Evolutionary conservation across 78 protist species (phyloP), one percentile per base, ranked within the genome.

Genomic region (Dictyostelium purpureum): DNA sequence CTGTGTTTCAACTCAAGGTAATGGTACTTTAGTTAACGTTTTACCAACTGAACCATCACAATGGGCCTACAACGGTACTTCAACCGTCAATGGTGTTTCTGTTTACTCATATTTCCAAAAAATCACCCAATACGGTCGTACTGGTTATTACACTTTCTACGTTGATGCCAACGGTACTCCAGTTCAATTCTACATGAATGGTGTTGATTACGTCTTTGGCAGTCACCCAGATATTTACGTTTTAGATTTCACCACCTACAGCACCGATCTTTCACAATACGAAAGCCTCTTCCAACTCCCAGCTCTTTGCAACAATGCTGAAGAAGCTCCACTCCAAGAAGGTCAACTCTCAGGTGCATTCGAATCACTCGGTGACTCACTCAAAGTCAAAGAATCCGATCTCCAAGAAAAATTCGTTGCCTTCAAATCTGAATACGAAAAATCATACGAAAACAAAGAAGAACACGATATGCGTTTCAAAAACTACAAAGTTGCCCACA

Each of bases 171-270:
- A 81, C 35, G 88, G 91, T 67, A 40, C 43, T 16, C 95, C 95
- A 71, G 77, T 81, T 16, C 90, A 92, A 74, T 77, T 92, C 85
- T 92, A 92, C 67, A 51, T 92, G 83, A 26, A 79, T 56, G 95
- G 95, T 59, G 89, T 83, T n/a, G 95, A 92, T 18, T 82, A 56
- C 51, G 79, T 92, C 42, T 92, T 92, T 18, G 90, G 69, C 56
- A 63, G 80, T 28, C 95, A 92, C 67, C 95, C 95, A 52, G 95
- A 92, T 61, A 56, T 92, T 49, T 92, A 92, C 91, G 49, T 85
- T 31, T 59, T 92, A 45, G 57, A 90, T 59, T 90, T 90, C 33
- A 40, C 26, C 11, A 47, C 74, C 16, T 85, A 37, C 67, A 70
- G 28, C 37, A 85, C 92, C 33, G 92, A 85, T 19, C 57, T 70